Conservation (phyloP, 331 rosid species). For the Telfairia occidentalis region DNA sequence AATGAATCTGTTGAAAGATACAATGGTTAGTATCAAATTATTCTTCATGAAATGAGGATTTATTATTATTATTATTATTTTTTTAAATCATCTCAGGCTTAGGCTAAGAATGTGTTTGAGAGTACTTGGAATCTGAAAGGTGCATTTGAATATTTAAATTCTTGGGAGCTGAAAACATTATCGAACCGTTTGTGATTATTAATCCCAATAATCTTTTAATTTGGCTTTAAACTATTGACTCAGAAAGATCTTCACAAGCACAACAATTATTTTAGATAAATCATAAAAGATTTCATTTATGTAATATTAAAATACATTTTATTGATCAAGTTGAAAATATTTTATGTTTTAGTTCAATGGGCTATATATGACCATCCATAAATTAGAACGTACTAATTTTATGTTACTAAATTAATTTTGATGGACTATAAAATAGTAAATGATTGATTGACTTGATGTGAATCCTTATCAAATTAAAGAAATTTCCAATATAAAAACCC, state of each 20-base stretch:
- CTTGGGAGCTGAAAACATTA: neutral
- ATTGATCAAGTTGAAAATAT: neutral
- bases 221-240: neutral
- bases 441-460: neutral
- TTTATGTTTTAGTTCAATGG: neutral
- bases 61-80: too few species aligned
- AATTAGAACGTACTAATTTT: neutral
- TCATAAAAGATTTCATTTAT: neutral
- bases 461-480: neutral
- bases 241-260: neutral
- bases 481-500: neutral
- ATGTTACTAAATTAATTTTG: neutral
- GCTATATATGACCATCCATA: neutral
- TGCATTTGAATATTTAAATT: neutral
- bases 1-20: too few species aligned
- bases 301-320: neutral
- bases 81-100: neutral
- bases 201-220: neutral
- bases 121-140: neutral
- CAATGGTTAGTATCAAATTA: too few species aligned
- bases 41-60: neutral
- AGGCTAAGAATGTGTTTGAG: neutral
- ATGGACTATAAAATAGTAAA: neutral
- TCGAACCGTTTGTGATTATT: neutral
- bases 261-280: neutral